phyloP scores from a whole-genome alignment of 371 early-diverging fungal genomes.

The Syncephalastrum sp. region DNA sequence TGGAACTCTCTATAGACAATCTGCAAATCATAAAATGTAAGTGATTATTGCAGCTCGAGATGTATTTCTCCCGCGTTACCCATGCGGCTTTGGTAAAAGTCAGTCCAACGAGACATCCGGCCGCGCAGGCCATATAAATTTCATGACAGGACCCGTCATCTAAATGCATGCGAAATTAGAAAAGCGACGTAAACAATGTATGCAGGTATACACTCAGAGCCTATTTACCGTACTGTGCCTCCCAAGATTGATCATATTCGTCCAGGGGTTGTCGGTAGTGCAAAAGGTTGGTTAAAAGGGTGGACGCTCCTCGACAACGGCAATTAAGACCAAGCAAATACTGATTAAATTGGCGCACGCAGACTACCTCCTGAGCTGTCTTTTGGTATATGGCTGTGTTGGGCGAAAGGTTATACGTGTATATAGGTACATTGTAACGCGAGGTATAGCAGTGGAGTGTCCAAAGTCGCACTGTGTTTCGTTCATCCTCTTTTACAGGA shows the following conservation, averaged over 20 bases:
- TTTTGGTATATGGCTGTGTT: slow-evolving; percentile 69
- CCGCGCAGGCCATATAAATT: slow-evolving; percentile 56
- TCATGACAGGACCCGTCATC: slow-evolving; percentile 74
- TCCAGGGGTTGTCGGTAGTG: slow-evolving; percentile 59
- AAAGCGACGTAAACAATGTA: neutral
- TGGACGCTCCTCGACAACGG: slow-evolving; percentile 66
- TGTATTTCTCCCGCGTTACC: slow-evolving; percentile 23
- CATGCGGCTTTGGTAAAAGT: slow-evolving; percentile 60
- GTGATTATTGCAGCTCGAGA: neutral
- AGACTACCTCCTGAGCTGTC: slow-evolving; percentile 64
- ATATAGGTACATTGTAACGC: slow-evolving; percentile 56
- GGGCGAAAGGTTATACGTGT: slow-evolving; percentile 67
- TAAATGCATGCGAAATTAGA: slow-evolving; percentile 5
- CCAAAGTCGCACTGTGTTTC: slow-evolving; percentile 65
- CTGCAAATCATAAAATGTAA: slow-evolving; percentile 12
- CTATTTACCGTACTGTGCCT: slow-evolving; percentile 66
- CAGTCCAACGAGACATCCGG: slow-evolving; percentile 54
- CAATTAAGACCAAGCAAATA: slow-evolving; percentile 67
- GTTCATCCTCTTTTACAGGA: slow-evolving; percentile 54
- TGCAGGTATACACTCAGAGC: no score
- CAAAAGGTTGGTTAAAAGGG: slow-evolving; percentile 69
- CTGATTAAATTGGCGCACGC: slow-evolving; percentile 74
- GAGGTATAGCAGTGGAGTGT: slow-evolving; percentile 56
- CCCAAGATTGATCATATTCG: slow-evolving; percentile 68
- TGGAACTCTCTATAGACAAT: slow-evolving; percentile 71